phyloP scores from a whole-genome alignment of 1,284 basidiomycete species.

The Cutaneotrichosporon sp. region DNA sequence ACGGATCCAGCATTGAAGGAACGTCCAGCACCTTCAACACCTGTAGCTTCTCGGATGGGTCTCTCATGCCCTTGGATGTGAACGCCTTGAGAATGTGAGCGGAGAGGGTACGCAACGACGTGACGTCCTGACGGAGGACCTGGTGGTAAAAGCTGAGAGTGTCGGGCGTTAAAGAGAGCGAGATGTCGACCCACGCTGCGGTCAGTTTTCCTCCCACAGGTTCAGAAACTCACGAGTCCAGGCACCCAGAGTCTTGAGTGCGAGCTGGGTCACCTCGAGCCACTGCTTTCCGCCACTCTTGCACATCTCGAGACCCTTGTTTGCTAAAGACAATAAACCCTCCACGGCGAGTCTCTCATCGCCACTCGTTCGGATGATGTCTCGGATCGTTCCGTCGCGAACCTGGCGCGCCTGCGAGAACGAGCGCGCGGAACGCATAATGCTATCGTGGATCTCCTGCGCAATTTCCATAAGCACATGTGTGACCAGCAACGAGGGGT shows the following conservation, averaged over 20 bases:
- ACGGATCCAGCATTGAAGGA: conserved; percentile 67
- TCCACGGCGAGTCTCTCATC: conserved; percentile 85
- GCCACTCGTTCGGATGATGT: conserved; percentile 74
- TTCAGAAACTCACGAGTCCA: conserved; percentile 78
- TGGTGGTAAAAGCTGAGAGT: conserved; percentile 82
- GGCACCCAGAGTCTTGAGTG: conserved; percentile 82
- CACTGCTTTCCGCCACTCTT: conserved; percentile 53
- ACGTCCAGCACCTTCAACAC: conserved; percentile 85
- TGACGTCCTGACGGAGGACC: conserved; percentile 68
- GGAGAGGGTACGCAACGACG: conserved; percentile 72
- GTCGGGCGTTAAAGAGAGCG: conserved; percentile 84
- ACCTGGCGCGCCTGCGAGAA: conserved; percentile 60
- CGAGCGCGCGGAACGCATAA: conserved; percentile 74
- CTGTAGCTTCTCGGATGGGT: conserved; percentile 82
- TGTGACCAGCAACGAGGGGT: conserved; percentile 74
- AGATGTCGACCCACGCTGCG: conserved; percentile 95
- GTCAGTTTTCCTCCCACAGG: conserved; percentile 11
- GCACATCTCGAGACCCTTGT: conserved; percentile 63
- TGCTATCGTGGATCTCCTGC: conserved; percentile 83
- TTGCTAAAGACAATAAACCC: conserved; percentile 76
- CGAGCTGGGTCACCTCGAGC: conserved; percentile 79
- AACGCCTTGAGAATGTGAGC: conserved; percentile 75
- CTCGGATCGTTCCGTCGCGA: conserved; percentile 76
- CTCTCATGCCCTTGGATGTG: conserved; percentile 87
- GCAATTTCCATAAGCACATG: conserved; percentile 85